A percentile compares a stretch with the other conserved stretches of the same genome.
Conservation (phyloP, 495 filamentous ascomycete species). For the Friedmanniomyces simplex region DNA sequence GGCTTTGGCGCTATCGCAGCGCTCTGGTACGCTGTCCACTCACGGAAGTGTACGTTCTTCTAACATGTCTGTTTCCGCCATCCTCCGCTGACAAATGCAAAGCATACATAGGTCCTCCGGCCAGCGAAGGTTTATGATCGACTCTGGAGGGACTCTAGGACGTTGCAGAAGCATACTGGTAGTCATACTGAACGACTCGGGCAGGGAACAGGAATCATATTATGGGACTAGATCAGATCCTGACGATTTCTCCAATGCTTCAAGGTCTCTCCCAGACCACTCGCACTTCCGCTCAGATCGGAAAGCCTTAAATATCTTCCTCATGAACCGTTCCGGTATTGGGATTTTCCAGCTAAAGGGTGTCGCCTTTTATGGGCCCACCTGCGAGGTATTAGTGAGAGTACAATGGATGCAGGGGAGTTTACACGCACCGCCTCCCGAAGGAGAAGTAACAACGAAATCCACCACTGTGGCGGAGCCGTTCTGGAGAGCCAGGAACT, state of each 20-base stretch:
- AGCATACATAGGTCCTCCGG: constrained; percentile 2
- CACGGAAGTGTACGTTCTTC: constrained; percentile 2
- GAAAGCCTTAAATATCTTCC: no score
- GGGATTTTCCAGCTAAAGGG: no score
- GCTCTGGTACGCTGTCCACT: constrained; percentile 8
- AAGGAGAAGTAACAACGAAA: background rate
- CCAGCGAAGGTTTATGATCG: background rate
- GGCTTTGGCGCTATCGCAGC: constrained; percentile 9
- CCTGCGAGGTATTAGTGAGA: background rate
- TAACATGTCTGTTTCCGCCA: background rate
- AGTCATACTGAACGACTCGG: no score
- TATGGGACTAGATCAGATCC: no score
- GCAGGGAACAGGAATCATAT: no score
- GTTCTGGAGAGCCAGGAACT: background rate
- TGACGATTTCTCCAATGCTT: no score
- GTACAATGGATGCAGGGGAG: background rate
- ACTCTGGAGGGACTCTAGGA: no score
- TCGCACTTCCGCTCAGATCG: no score
- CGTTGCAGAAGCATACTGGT: no score
- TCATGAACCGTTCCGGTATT: no score
- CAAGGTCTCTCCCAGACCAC: no score
- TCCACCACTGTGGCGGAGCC: background rate
- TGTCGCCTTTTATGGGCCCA: background rate
- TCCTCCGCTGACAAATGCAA: background rate
- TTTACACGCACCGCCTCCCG: background rate